A percentile compares a stretch with the other conserved stretches of the same genome.
phyloP scores from a whole-genome alignment of 2,329 filamentous ascomycete genomes.

The Cercospora beticola region DNA sequence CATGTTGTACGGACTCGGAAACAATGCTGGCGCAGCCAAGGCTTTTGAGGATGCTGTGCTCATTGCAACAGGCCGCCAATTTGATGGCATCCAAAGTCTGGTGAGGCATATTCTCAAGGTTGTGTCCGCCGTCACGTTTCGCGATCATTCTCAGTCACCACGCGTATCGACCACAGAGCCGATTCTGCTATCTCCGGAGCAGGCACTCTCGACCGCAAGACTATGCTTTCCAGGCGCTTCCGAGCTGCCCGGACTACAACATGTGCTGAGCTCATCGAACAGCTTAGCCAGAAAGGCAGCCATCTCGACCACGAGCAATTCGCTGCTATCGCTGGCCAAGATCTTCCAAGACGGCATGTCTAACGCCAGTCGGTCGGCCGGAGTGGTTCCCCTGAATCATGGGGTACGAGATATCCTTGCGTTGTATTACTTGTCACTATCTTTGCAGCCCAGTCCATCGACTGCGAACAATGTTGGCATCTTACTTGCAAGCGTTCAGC shows the following conservation, averaged over 20 bases:
- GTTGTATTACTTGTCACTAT: conserved; percentile 91
- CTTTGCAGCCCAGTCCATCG: conserved; percentile 91
- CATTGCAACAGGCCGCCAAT: conserved; percentile 73
- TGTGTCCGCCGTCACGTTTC: conserved; percentile 47
- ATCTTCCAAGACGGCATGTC: conserved; percentile 97
- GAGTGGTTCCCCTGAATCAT: conserved; percentile 51
- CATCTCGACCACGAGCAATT: conserved; percentile 92
- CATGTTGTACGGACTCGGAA: conserved; percentile 87
- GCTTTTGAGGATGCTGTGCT: conserved; percentile 95
- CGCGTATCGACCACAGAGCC: conserved; percentile 54
- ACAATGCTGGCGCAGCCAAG: conserved; percentile 74
- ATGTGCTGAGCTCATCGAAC: conserved; percentile 58
- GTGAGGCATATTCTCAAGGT: conserved; percentile 75
- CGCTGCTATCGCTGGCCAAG: conserved; percentile 88
- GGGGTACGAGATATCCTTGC: conserved; percentile 90
- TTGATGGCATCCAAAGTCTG: conserved; percentile 71
- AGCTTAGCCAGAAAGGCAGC: conserved; percentile 74
- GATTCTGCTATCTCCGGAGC: conserved; percentile 77
- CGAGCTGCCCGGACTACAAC: conserved; percentile 74
- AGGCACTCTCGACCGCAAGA: conserved; percentile 76
- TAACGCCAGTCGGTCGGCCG: conserved; percentile 55
- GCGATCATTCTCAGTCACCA: conserved; percentile 16
- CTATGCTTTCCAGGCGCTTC: conserved; percentile 76
- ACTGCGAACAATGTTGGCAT: conserved; percentile 99
- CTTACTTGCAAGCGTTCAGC: conserved; percentile 89